Base-by-base conservation (phyloP, 1,284 basidiomycete species). In the Heliocybe sulcata region DNA sequence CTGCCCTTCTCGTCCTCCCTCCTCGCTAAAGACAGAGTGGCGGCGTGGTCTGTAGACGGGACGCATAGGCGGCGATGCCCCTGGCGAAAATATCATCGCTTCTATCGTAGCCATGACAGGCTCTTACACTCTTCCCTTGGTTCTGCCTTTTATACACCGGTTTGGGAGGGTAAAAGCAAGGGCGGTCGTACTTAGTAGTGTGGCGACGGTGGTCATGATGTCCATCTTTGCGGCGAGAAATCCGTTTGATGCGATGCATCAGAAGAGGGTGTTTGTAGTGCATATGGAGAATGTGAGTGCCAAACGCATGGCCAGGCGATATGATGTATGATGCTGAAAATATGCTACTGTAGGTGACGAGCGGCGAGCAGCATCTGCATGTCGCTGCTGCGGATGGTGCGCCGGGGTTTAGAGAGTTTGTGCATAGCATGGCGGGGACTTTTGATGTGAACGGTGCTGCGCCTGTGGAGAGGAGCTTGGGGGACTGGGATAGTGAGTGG, bases 51-150 rank as follows among this genome's bases (percentile, higher is more conserved):
- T 35, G 11, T 57, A 90, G 85, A 88, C 85, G 0, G 89, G 89
- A 29, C 81, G 89, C 10, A 82, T 87, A 54, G 90, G 90, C 35
- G 77, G 76, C 53, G 81, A 87, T 35, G 89, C 87, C 0, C 94
- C 95, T 0, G 85, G 86, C 1, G 96, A 99, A 63, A 82, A 90
- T 65, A 89, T 98, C 65, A 91, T 98, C 51, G 94, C 92, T 0
- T 83, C 85, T 11, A 81, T 90, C 54, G 82, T 86, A 22, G 74
- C 80, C 0, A 67, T 83, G 54, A 72, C 88, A 10, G 80, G 85
- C 51, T 69, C 85, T 25, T 83, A 89, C 27, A 70, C 79, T 2
- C 59, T 82, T 3, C 87, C 92, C 0, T 77, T 94, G 20, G 72
- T 80, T 11, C 58, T 84, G 2, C 87, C 94, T 0, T 86, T 98